A percentile compares a stretch with the other conserved stretches of the same genome.
These are phyloP conservation scores for Penicillium sclerotiorum DNA, from an alignment of 2,329 filamentous ascomycete genomes.

Conservation along the genomic window DNA sequence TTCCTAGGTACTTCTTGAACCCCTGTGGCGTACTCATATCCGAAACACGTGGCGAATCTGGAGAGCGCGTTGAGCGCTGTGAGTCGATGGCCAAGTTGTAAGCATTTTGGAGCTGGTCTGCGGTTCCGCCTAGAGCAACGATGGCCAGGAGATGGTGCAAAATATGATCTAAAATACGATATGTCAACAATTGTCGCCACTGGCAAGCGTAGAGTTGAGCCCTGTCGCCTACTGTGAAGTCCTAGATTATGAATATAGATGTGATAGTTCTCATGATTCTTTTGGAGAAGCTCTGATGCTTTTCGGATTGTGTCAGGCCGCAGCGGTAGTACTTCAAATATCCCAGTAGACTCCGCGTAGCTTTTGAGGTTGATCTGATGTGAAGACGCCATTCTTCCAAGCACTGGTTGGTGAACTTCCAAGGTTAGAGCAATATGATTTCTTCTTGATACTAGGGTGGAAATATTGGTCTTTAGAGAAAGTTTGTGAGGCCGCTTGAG, in stretches of 20 bases:
- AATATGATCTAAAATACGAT: constrained; percentile 31
- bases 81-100: constrained; percentile 24
- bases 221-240: constrained; percentile 11
- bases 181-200: too few species aligned
- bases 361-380: constrained; percentile 5
- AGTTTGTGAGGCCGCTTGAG: too few species aligned
- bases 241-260: constrained; percentile 21
- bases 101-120: constrained; percentile 19
- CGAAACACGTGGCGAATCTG: constrained; percentile 9
- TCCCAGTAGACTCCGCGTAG: neutral
- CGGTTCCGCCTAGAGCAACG: constrained; percentile 23
- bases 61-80: constrained; percentile 15
- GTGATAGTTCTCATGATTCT: constrained; percentile 18
- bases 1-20: constrained; percentile 12
- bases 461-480: too few species aligned
- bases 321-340: constrained; percentile 10
- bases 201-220: too few species aligned
- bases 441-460: too few species aligned
- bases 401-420: too few species aligned
- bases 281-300: constrained; percentile 14
- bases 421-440: too few species aligned
- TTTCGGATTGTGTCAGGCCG: neutral
- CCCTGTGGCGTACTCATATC: constrained; percentile 9
- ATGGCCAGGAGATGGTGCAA: constrained; percentile 29
- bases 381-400: neutral